phyloP scores from a whole-genome alignment of 306 rosid genomes.

The Medicago ruthenica region DNA sequence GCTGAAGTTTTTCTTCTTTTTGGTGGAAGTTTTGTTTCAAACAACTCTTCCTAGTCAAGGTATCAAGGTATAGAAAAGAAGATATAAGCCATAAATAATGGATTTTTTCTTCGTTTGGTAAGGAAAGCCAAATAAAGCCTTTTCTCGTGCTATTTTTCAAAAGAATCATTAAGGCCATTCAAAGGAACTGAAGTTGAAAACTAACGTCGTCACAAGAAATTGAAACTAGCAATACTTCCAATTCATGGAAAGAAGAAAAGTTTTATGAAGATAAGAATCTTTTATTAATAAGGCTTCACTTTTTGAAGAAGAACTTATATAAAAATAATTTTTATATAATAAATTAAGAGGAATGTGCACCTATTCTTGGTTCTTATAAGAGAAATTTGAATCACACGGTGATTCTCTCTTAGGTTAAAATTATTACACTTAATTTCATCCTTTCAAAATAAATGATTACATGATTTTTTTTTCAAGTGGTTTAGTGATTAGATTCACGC shows the following conservation, averaged over 20 bases:
- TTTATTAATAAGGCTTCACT: too few species aligned
- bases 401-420: too few species aligned
- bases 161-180: slow-evolving; percentile 18
- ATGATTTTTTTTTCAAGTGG: too few species aligned
- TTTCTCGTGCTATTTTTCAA: slow-evolving; percentile 42
- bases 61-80: slow-evolving; percentile 40
- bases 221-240: slow-evolving; percentile 31
- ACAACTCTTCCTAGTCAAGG: slow-evolving; percentile 49
- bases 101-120: slow-evolving; percentile 38
- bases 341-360: too few species aligned
- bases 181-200: slow-evolving; percentile 28
- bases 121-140: slow-evolving; percentile 31
- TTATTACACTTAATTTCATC: too few species aligned
- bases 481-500: too few species aligned
- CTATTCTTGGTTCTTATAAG: too few species aligned
- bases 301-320: too few species aligned
- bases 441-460: too few species aligned
- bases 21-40: slow-evolving; percentile 38
- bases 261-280: not conserved
- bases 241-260: not conserved
- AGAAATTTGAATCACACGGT: too few species aligned
- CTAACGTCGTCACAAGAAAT: slow-evolving; percentile 44
- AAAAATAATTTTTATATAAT: too few species aligned
- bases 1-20: slow-evolving; percentile 37
- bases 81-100: slow-evolving; percentile 9